Base-by-base conservation (phyloP, 2,329 filamentous ascomycete species). In the Verticillium klebahnii region DNA sequence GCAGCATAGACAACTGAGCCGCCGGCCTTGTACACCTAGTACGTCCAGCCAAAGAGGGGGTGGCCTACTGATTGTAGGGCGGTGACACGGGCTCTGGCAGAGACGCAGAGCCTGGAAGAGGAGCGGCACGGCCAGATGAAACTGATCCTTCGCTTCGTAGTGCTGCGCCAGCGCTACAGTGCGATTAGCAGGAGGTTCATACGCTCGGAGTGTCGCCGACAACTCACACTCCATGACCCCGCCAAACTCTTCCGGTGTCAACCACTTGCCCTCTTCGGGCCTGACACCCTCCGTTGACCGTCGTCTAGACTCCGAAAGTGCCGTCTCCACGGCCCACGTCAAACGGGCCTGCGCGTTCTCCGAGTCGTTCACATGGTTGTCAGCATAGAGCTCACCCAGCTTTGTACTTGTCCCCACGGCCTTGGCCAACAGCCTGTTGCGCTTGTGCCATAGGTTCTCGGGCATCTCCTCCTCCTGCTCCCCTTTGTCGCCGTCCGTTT, bases 51-150 rank as follows among this genome's bases (percentile, higher is more conserved):
- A 11, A 25, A 19, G 19, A 12, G 45, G 45, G n/a, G 40, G 57
- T 31, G 60, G 81, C 83, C 71, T 81, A 89, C 83, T 96, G 71
- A 97, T 80, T 15, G 93, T 82, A 32, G 92, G 89, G 58, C 89
- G 87, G 72, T 96, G 93, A 72, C 93, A 97, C 34, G 81, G 83
- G 31, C 78, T 77, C 25, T 76, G 86, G 82, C 72, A 89, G 56
- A 95, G 76, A 19, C 88, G 83, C 37, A 97, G 80, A 6, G 93
- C 92, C 70, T 96, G 92, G 69, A 97, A 86, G 73, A 93, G 96
- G 34, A 97, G 81, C 3, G 93, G 93, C 25, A 93, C 85, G 6
- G 93, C 90, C 2, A 97, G 86, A 67, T 94, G 91, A 70, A 92
- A 89, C 68, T 91, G 86, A 55, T 88, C 85, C 68, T 86, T 87